Base-by-base conservation (phyloP, 2,329 filamentous ascomycete species). In the Acrocalymma vagum region DNA sequence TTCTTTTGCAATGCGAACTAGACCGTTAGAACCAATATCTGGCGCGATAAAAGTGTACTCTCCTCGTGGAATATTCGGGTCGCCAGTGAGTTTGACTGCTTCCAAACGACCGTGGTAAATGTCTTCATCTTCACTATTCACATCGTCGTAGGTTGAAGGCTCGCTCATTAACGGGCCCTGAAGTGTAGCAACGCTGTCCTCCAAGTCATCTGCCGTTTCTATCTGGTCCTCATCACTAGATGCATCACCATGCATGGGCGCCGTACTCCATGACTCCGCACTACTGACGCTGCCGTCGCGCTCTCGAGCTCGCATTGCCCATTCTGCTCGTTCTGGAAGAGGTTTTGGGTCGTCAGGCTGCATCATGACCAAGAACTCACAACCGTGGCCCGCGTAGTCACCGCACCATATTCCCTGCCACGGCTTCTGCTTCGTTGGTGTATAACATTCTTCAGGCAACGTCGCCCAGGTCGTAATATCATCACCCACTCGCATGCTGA, bases 401-500 rank as follows among this genome's bases (percentile, higher is more conserved):
- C 92, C 92, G 11, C 91, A 87, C 88, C 90, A 97, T 20, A 99
- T 90, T 0, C 93, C 93, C 49, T 90, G 84, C 76, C 86, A 96
- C 0, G 91, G 92, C 63, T 91, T 93, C 38, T 85, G 78, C 8
- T 73, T 66, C 0, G 91, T 95, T 0, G 93, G 90, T 0, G 84
- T 94, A 64, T 95, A 96, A n/a, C 87, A 70, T 3, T 73, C 73
- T 3, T 84, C 81, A 28, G 90, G 84, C 2, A 97, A 74, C 0
- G 91, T 95, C 0, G 87, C 90, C 56, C 83, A 86, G 0, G 81
- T 85, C 3, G 76, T 75, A 13, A 84, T 72, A 28, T 78, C 74
- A 52, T 82, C 80, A 5, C 74, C 76, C 33, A 79, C 71, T 1
- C 73, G 67, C 44, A 76, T 63, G 11, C 65, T 67, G 3, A 61